Evolutionary conservation across 2,329 filamentous ascomycete genomes (phyloP), one percentile per base, ranked within the genome.

Genomic region (Diaporthe ampelina): DNA sequence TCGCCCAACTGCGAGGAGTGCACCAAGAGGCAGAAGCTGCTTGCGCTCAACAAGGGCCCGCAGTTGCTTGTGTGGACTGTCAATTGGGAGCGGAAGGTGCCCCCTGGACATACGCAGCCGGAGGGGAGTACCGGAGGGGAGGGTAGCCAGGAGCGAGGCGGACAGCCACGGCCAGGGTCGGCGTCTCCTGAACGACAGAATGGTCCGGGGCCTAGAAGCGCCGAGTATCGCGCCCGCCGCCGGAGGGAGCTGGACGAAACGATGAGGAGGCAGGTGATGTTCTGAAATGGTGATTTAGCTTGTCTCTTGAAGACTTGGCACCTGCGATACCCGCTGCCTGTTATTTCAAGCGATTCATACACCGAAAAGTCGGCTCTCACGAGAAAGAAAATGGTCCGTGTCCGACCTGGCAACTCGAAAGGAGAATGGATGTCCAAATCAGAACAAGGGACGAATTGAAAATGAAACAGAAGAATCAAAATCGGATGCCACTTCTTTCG

Each of bases 61-160:
- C 70, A 65, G 57, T n/a, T 72, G 32, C 48, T 52, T 19, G 70
- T 72, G 3, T 72, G 57, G 70, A 72, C 43, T 40, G 43, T 72
- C 8, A 65, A 45, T 1, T 72, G 70, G 70, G 56, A 58, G 32
- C 69, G 43, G 15, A 61, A 71, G 26, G 29, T 21, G 56, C 43
- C 56, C 3, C 43, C 17, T 2, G 19, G 19, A 29, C 26, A 29
- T 17, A 3, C 43, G n/a, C 21, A 29, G 43, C 21, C 15, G 8
- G n/a, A 21, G 40, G 21, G n/a, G 21, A 19, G 24, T 21, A 4
- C 21, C 24, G 35, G 19, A 37, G 68, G 13, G 21, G 54, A 48
- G 8, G 10, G 9, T 37, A 24, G 68, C 7, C 37, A 24, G 40
- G 52, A 43, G 19, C 35, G 15, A 37, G n/a, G n/a, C 6, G 26